Percentiles rank a stretch among this genome's conserved stretches.
phyloP scores from a whole-genome alignment of 139 green algal species.

The Edaphochlamys debaryana region DNA sequence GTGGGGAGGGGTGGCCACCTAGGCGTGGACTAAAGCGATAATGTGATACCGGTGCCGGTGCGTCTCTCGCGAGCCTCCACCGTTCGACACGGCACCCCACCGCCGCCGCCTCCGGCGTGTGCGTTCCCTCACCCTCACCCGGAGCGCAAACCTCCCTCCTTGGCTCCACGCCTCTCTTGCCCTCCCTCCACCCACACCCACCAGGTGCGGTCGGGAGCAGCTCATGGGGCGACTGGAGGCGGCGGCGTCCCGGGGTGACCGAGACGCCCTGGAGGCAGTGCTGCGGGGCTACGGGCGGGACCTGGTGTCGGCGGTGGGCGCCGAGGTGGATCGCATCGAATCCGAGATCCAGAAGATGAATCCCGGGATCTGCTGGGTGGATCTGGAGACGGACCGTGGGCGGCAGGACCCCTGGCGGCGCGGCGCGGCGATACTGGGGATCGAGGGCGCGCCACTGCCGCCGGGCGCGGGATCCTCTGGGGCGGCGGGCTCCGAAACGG shows the following conservation, averaged over 20 bases:
- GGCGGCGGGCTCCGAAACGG: too few relatives aligned
- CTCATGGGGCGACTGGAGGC: constrained; percentile 25
- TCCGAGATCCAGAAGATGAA: constrained; percentile 70
- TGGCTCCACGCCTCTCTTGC: too few relatives aligned
- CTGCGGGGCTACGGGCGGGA: constrained; percentile 73
- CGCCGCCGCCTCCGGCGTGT: too few relatives aligned
- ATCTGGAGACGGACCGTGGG: constrained; percentile 33
- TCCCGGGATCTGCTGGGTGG: constrained; percentile 20
- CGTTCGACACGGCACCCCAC: too few relatives aligned
- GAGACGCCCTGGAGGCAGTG: background rate
- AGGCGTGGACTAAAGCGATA: too few relatives aligned
- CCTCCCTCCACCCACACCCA: too few relatives aligned
- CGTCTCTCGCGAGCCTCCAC: too few relatives aligned
- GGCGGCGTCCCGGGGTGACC: constrained; percentile 14
- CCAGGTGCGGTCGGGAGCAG: constrained; percentile 21
- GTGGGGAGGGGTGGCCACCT: too few relatives aligned
- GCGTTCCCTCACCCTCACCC: too few relatives aligned
- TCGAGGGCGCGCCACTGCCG: background rate
- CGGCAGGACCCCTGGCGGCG: constrained; percentile 21
- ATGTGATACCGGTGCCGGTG: too few relatives aligned
- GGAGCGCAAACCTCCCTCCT: too few relatives aligned
- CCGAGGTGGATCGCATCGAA: constrained; percentile 93
- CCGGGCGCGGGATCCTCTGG: too few relatives aligned
- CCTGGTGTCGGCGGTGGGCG: constrained; percentile 85
- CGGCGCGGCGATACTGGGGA: background rate